Conservation (phyloP, 495 filamentous ascomycete species). For the Penicillium salamii region DNA sequence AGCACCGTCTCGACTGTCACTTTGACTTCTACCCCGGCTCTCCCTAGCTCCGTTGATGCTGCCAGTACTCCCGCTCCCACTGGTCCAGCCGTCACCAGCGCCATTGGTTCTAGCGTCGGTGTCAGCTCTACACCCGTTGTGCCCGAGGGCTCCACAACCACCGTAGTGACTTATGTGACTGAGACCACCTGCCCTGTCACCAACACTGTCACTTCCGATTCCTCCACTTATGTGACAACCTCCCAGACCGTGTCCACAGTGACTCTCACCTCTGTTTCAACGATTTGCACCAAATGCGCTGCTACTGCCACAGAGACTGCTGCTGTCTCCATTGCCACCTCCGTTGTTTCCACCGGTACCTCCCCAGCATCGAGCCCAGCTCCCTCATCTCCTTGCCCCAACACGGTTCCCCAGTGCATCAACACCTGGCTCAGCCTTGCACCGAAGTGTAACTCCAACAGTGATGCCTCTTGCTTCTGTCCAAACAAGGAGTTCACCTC, state of each 20-base stretch:
- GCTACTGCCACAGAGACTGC: slow-evolving; percentile 9
- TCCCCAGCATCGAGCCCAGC: slow-evolving; percentile 21
- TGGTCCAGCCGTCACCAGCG: slow-evolving; percentile 17
- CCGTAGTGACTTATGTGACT: slow-evolving; percentile 31
- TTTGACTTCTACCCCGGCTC: slow-evolving; percentile 28
- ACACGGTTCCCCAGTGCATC: slow-evolving; percentile 79
- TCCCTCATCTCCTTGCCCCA: slow-evolving; percentile 55
- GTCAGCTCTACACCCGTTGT: slow-evolving; percentile 4
- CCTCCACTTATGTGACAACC: slow-evolving; percentile 30
- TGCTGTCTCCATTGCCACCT: not conserved
- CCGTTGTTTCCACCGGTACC: slow-evolving; percentile 10
- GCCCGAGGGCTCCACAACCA: slow-evolving; percentile 23
- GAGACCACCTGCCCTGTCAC: slow-evolving; percentile 29
- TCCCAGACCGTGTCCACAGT: slow-evolving; percentile 38
- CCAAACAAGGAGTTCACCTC: slow-evolving; percentile 69
- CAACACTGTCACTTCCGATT: slow-evolving; percentile 11
- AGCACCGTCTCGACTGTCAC: slow-evolving; percentile 40
- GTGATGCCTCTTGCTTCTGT: slow-evolving; percentile 84
- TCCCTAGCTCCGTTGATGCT: slow-evolving; percentile 7
- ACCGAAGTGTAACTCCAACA: slow-evolving; percentile 78
- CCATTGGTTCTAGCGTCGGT: slow-evolving; percentile 14
- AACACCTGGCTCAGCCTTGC: slow-evolving; percentile 81
- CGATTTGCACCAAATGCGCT: slow-evolving; percentile 35
- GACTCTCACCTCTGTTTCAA: slow-evolving; percentile 35
- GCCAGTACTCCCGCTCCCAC: slow-evolving; percentile 8